These are phyloP conservation scores for Telopea speciosissima DNA, from an alignment of 177 flowering plant species.

Conservation along the genomic window DNA sequence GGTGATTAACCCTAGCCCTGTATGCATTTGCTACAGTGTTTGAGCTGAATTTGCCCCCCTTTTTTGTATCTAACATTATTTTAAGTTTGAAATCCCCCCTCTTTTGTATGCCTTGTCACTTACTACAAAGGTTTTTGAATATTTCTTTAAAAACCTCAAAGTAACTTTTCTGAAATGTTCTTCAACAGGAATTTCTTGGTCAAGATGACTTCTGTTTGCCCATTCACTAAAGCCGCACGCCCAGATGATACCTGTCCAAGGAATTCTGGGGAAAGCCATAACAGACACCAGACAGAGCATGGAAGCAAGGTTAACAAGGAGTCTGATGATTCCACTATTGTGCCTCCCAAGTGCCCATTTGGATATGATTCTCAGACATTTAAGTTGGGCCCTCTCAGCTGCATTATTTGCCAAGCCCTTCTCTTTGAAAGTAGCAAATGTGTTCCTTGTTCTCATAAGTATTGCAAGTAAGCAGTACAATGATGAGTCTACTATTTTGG, in stretches of 20 bases:
- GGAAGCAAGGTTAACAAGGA: slow-evolving; percentile 28
- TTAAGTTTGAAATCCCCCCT: no score
- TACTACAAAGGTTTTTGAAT: no score
- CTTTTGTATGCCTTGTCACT: no score
- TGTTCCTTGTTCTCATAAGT: slow-evolving; percentile 86
- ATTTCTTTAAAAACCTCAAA: no score
- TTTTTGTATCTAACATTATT: no score
- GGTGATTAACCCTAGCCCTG: no score
- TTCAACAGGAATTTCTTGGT: slow-evolving; percentile 9
- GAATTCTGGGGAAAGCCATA: slow-evolving; percentile 28
- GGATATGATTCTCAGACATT: slow-evolving; percentile 88
- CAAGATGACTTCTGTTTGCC: slow-evolving; percentile 45
- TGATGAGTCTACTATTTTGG: neutral
- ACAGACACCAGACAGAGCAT: slow-evolving; percentile 23
- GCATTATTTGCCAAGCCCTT: slow-evolving; percentile 90
- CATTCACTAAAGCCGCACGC: slow-evolving; percentile 38
- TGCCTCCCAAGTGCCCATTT: slow-evolving; percentile 70
- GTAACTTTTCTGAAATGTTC: neutral
- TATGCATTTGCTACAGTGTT: no score
- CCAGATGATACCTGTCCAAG: slow-evolving; percentile 40
- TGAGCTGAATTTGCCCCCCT: no score
- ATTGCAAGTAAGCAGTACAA: slow-evolving; percentile 66
- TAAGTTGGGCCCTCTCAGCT: slow-evolving; percentile 92
- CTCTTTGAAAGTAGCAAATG: slow-evolving; percentile 73
- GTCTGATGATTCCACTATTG: slow-evolving; percentile 18